These are phyloP conservation scores for Cytospora leucostoma DNA, from an alignment of 2,329 filamentous ascomycete species.

Conservation along the genomic window DNA sequence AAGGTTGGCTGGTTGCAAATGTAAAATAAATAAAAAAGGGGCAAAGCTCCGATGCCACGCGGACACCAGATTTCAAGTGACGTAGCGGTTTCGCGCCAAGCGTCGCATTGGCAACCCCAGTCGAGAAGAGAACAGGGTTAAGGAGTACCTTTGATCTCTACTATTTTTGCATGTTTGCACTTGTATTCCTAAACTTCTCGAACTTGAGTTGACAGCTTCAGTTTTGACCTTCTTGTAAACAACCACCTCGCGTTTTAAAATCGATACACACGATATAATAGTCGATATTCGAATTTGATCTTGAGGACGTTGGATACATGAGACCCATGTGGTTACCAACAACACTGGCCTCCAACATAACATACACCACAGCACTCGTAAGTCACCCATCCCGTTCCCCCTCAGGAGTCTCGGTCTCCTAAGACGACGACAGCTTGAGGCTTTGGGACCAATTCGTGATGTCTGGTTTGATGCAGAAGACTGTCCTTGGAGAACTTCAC, in stretches of 20 bases:
- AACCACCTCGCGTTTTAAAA: too few species aligned
- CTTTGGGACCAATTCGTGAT: not conserved
- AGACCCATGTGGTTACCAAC: too few species aligned
- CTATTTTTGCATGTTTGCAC: not conserved
- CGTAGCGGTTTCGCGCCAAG: conserved; percentile 15
- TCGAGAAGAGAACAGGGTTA: not conserved
- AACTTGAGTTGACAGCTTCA: not conserved
- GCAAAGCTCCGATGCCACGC: conserved; percentile 7
- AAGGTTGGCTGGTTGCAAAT: not conserved
- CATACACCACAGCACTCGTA: not conserved
- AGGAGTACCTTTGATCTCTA: not conserved
- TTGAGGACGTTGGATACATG: too few species aligned
- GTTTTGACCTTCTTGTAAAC: not conserved
- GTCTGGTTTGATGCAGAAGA: not conserved
- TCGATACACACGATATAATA: too few species aligned
- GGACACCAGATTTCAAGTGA: conserved; percentile 4
- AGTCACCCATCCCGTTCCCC: not conserved
- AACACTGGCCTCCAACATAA: not conserved
- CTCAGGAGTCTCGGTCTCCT: not conserved
- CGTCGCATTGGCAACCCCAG: conserved; percentile 4
- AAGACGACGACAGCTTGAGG: not conserved
- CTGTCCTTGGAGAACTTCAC: too few species aligned
- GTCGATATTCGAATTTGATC: too few species aligned
- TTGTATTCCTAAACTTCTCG: not conserved
- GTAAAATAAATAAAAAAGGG: not conserved